Evolutionary conservation across 2,329 filamentous ascomycete genomes (phyloP), one percentile per base, ranked within the genome.

Genomic region (Emericellopsis atlantica): DNA sequence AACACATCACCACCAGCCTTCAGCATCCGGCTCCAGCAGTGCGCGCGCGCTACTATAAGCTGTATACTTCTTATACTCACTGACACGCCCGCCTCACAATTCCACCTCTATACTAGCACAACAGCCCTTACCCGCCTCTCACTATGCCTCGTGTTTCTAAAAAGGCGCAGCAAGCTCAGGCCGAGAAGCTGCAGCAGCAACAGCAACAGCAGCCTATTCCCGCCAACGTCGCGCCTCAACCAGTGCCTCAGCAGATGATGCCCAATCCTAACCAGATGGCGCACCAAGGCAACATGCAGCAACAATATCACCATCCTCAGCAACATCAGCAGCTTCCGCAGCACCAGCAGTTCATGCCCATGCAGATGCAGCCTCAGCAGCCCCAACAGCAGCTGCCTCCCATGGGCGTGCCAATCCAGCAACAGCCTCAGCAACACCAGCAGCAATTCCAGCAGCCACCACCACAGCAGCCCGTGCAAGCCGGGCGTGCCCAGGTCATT

Each of bases 401-500:
- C 26, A 29, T 29, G 26, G 26, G 26, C 26, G 26, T 29, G 3
- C 26, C 26, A 9, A 29, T 29, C 26, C 26, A 29, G 26, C 26
- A 29, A 29, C 46, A 49, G 14, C 42, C 33, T 31, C 42, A 43
- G 38, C 43, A 37, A 23, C 39, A 23, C 9, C 32, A 38, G 7
- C 43, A 42, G 37, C 49, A 50, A 31, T 31, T 49, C 12, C 45
- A 43, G 26, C 36, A 47, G 11, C 42, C 44, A 11, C 38, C 24
- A 6, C 50, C 49, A 36, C 51, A 52, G 41, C 42, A 47, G 39
- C 46, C 43, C 23, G 48, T 50, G 40, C 49, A 44, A 16, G 44
- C 41, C 32, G 36, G 44, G 34, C 59, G 58, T 43, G 26, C 12
- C 26, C 26, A 29, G 12, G 54, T 67, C 34, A 75, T 84, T 48